phyloP scores from a whole-genome alignment of 768 basidiomycete species.

The Podaxis sp. region DNA sequence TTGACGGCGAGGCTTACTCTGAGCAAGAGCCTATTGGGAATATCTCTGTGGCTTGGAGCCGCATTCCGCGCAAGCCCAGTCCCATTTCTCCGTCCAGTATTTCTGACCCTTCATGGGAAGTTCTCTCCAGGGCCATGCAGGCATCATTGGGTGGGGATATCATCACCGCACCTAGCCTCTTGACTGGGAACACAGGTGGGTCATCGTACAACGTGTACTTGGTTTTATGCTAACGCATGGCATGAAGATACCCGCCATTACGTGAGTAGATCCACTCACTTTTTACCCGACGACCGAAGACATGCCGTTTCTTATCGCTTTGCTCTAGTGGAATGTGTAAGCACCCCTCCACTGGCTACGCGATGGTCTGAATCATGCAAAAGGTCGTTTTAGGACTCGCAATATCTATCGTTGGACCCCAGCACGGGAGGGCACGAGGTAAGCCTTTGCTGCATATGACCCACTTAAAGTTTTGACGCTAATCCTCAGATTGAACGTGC shows the following conservation, averaged over 20 bases:
- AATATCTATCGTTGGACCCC: slow-evolving; percentile 34
- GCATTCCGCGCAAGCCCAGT: slow-evolving; percentile 21
- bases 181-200: slow-evolving; percentile 31
- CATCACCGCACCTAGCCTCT: slow-evolving; percentile 28
- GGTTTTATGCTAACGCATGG: too few species aligned
- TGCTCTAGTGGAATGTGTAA: slow-evolving; percentile 25
- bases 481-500: slow-evolving; percentile 24
- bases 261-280: slow-evolving; percentile 20
- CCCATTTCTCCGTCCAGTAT: slow-evolving; percentile 26
- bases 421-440: slow-evolving; percentile 27
- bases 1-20: slow-evolving; percentile 22
- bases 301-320: too few species aligned
- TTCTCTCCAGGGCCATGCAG: slow-evolving; percentile 28
- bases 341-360: neutral
- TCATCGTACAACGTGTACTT: neutral
- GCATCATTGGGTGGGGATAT: slow-evolving; percentile 27
- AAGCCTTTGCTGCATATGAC: neutral
- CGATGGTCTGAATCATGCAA: neutral
- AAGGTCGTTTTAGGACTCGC: slow-evolving; percentile 18
- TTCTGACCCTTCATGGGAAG: slow-evolving; percentile 23
- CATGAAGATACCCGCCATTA: slow-evolving; percentile 26
- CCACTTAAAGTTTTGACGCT: neutral
- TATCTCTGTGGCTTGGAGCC: slow-evolving; percentile 21
- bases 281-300: too few species aligned
- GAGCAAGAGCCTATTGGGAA: slow-evolving; percentile 25